phyloP scores from a whole-genome alignment of 208 protist genomes.

The Acanthamoeba healyi region DNA sequence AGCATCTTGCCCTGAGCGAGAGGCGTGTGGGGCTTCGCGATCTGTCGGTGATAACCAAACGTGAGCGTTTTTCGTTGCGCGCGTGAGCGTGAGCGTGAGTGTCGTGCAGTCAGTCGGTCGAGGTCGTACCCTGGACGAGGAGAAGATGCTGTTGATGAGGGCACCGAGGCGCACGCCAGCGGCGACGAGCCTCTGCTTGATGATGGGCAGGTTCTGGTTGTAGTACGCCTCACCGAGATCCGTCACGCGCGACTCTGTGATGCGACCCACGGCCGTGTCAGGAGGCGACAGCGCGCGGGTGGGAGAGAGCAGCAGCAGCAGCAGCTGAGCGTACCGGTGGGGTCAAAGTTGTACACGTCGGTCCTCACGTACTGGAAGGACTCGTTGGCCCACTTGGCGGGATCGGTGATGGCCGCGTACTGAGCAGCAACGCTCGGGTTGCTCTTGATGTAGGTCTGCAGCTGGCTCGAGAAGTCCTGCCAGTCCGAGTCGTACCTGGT shows the following conservation, averaged over 20 bases:
- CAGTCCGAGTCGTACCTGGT: constrained; percentile 59
- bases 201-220: constrained; percentile 56
- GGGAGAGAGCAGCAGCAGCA: background rate
- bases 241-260: background rate
- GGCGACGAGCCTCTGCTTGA: constrained; percentile 67
- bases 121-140: background rate
- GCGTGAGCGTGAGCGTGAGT: no score
- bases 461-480: constrained; percentile 10
- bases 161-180: constrained; percentile 63
- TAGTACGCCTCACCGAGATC: constrained; percentile 63
- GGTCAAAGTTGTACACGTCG: constrained; percentile 63
- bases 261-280: background rate
- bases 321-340: background rate
- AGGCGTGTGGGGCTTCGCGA: background rate
- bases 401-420: constrained; percentile 23
- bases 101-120: background rate
- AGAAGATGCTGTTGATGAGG: constrained; percentile 68
- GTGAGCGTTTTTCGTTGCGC: no score
- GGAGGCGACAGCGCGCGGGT: background rate
- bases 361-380: constrained; percentile 53
- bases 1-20: background rate
- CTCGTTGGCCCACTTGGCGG: constrained; percentile 59
- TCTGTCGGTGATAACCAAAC: background rate
- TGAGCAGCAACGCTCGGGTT: constrained; percentile 40
- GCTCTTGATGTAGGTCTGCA: constrained; percentile 64